These are phyloP conservation scores for Wickerhamomyces pijperi DNA, from an alignment of 805 yeast species.

Conservation along the genomic window DNA sequence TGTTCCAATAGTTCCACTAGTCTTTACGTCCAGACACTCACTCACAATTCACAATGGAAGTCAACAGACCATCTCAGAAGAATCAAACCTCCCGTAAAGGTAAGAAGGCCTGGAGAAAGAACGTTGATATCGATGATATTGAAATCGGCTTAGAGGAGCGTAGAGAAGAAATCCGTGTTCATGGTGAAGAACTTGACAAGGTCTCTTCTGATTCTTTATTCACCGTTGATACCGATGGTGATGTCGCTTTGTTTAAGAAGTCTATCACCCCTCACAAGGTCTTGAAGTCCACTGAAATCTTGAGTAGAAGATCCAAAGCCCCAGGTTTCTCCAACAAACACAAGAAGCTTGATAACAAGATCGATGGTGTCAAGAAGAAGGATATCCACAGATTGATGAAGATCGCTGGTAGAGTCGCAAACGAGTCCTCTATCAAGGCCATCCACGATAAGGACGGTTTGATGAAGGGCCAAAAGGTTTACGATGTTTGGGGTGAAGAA, in stretches of 20 bases:
- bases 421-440: conserved; percentile 40
- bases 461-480: conserved; percentile 33
- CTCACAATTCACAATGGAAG: conserved; percentile 25
- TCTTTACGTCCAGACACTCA: too few relatives aligned
- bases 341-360: conserved; percentile 31
- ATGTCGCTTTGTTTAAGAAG: conserved; percentile 30
- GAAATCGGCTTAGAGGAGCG: conserved; percentile 58
- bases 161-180: conserved; percentile 50
- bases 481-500: conserved; percentile 62
- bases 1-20: too few relatives aligned
- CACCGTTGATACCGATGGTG: conserved; percentile 60
- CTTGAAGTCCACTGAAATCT: conserved; percentile 32
- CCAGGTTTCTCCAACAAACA: conserved; percentile 42
- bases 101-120: conserved; percentile 86
- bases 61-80: conserved; percentile 44
- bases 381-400: conserved; percentile 38
- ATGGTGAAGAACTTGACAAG: conserved; percentile 31
- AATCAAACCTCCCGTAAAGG: conserved; percentile 83
- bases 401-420: conserved; percentile 62
- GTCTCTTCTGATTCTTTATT: conserved; percentile 37
- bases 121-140: conserved; percentile 77
- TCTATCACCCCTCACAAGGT: conserved; percentile 21
- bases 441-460: conserved; percentile 51
- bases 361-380: conserved; percentile 31
- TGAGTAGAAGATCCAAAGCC: conserved; percentile 68